Base-by-base conservation (phyloP, 2,329 filamentous ascomycete genomes). In the Colletotrichum musae region DNA sequence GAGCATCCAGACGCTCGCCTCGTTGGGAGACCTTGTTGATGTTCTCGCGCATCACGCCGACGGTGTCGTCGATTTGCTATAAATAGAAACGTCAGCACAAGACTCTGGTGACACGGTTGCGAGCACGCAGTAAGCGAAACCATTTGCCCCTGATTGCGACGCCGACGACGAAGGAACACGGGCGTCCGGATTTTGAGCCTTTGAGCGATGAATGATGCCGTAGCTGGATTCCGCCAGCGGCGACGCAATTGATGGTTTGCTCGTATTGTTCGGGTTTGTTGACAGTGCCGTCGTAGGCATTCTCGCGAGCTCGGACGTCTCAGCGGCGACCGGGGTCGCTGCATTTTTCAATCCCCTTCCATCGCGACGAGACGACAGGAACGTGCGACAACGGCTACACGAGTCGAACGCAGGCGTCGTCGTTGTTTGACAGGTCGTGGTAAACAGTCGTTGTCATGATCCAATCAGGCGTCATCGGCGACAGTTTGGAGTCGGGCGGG, bases 1-100 rank as follows among this genome's bases (percentile, higher is more conserved):
- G 90, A 58, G 91, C 91, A 81, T 97, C 93, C 71, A 98, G 89
- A 75, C 92, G 90, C 78, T 94, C 93, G 79, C 96, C 96, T 87
- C 96, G 94, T 83, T 98, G 92, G 51, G 93, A 94, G 72, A 97
- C 94, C 84, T 96, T 97, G 86, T 95, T 94, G 87, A 99, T 97
- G 86, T 99, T 99, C 81, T 97, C 92, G 77, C 93, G 91, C 95
- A 99, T 98, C 74, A 96, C 93, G 79, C 92, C 92, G 77, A 98
- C 94, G 59, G 95, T 97, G 79, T 95, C 93, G 81, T 98, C 93
- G 83, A 99, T 97, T 97, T 98, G 93, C 96, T 99, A 80, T 32
- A 51, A 61, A 62, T 63, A 65, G 50, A 26, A 50, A 28, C 26
- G 64, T 72, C 64, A 75, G 74, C 68, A 58, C 58, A 63, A 48